phyloP scores from a whole-genome alignment of 495 filamentous ascomycete species.

The Podospora didyma region DNA sequence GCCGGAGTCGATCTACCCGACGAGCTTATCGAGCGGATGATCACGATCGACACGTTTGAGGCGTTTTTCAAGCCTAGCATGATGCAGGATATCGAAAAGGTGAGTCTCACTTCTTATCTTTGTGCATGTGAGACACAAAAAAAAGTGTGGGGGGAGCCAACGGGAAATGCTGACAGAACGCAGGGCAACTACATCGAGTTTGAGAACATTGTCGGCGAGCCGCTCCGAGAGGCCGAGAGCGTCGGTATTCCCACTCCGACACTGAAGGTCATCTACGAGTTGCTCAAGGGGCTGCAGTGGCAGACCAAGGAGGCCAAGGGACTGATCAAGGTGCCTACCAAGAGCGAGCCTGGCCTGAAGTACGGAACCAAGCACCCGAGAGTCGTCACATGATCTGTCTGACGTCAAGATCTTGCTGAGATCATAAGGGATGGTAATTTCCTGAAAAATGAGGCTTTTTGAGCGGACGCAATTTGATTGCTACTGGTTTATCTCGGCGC shows the following conservation, averaged over 20 bases:
- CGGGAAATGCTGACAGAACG: not conserved
- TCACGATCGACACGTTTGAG: slow-evolving; percentile 35
- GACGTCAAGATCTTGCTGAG: too few relatives aligned
- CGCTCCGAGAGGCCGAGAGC: slow-evolving; percentile 42
- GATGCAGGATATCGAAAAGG: slow-evolving; percentile 40
- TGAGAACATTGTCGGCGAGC: slow-evolving; percentile 52
- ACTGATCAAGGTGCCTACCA: slow-evolving; percentile 5
- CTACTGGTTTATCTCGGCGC: too few relatives aligned
- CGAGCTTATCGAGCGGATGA: slow-evolving; percentile 30
- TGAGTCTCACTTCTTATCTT: not conserved
- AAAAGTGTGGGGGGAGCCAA: not conserved
- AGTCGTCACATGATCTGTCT: not conserved
- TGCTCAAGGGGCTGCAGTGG: slow-evolving; percentile 41
- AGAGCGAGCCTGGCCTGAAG: slow-evolving; percentile 2
- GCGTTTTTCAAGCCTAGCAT: slow-evolving; percentile 44
- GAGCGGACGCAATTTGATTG: too few relatives aligned
- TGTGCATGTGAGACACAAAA: not conserved
- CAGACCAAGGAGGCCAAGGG: slow-evolving; percentile 34
- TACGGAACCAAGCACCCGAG: slow-evolving; percentile 1
- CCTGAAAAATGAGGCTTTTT: too few relatives aligned
- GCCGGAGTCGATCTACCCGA: slow-evolving; percentile 30
- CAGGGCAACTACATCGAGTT: slow-evolving; percentile 49
- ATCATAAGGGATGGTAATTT: too few relatives aligned
- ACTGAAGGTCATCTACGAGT: slow-evolving; percentile 37
- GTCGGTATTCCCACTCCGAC: slow-evolving; percentile 43